Evolutionary conservation across 1,139 yeast genomes (phyloP).

Genomic region (Candida tetrigidarum): DNA sequence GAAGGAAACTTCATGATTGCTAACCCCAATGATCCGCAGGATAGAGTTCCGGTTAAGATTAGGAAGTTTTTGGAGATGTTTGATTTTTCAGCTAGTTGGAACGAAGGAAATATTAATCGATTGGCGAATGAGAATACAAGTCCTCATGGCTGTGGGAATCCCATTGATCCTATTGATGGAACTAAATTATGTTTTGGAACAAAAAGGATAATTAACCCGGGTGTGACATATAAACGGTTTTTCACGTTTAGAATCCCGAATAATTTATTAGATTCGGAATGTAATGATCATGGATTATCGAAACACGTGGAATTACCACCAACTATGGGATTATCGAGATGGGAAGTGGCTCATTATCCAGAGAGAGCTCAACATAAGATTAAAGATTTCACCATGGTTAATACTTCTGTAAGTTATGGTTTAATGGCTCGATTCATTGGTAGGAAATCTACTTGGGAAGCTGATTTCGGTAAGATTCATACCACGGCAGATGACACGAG

Average conservation of each 20-base stretch:
- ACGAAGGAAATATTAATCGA: conserved; percentile 34
- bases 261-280: conserved; percentile 41
- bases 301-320: conserved; percentile 46
- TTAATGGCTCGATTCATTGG: conserved; percentile 48
- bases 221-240: conserved; percentile 38
- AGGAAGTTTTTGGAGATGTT: conserved; percentile 41
- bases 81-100: conserved; percentile 47
- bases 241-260: conserved; percentile 49
- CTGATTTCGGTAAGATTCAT: conserved; percentile 19
- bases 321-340: conserved; percentile 34
- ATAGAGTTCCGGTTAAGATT: conserved; percentile 20
- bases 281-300: conserved; percentile 37
- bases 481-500: conserved; percentile 23
- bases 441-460: conserved; percentile 27
- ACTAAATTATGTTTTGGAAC: conserved; percentile 29
- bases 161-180: conserved; percentile 33
- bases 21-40: conserved; percentile 14
- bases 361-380: conserved; percentile 17
- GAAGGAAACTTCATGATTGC: conserved; percentile 37
- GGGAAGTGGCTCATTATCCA: conserved; percentile 20
- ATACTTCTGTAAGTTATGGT: conserved; percentile 39
- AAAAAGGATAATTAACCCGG: conserved; percentile 31
- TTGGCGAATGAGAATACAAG: conserved; percentile 29
- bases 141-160: conserved; percentile 22
- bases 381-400: conserved; percentile 29